phyloP scores from a whole-genome alignment of 345 rosid species.

The Trapa bicornis region DNA sequence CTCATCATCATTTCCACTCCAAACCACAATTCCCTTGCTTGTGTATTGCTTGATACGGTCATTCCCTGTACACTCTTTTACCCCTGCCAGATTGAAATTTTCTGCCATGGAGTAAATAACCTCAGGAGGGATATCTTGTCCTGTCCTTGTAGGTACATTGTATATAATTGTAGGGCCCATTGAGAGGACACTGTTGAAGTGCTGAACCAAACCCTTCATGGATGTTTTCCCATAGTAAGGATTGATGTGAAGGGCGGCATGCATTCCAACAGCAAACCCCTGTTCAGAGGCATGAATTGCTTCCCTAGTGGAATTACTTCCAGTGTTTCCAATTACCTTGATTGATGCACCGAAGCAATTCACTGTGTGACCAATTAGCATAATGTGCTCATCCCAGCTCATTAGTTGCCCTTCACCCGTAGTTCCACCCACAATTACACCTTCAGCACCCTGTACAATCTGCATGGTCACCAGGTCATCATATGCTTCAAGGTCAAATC shows the following conservation, averaged over 20 bases:
- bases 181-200: conserved; percentile 59
- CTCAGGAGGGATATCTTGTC: conserved; percentile 63
- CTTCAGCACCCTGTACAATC: conserved; percentile 55
- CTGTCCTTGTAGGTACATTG: conserved; percentile 73
- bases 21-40: conserved; percentile 52
- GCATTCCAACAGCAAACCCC: conserved; percentile 93
- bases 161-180: conserved; percentile 81
- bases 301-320: conserved; percentile 85
- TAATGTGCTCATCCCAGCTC: conserved; percentile 97
- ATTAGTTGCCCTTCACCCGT: conserved; percentile 91
- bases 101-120: conserved; percentile 44
- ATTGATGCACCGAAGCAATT: conserved; percentile 62
- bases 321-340: conserved; percentile 77
- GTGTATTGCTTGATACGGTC: conserved; percentile 51
- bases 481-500: conserved; percentile 83
- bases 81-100: conserved; percentile 58
- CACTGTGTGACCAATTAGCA: conserved; percentile 84
- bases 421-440: conserved; percentile 85
- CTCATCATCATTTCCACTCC: conserved; percentile 85
- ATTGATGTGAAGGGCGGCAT: conserved; percentile 84
- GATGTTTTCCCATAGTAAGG: conserved; percentile 92
- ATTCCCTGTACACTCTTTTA: conserved; percentile 70
- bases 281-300: conserved; percentile 84
- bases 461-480: conserved; percentile 61
- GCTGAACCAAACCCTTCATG: conserved; percentile 49